These are phyloP conservation scores for Coleophoma eucalyptorum DNA, from an alignment of 2,329 filamentous ascomycete species.

Conservation along the genomic window DNA sequence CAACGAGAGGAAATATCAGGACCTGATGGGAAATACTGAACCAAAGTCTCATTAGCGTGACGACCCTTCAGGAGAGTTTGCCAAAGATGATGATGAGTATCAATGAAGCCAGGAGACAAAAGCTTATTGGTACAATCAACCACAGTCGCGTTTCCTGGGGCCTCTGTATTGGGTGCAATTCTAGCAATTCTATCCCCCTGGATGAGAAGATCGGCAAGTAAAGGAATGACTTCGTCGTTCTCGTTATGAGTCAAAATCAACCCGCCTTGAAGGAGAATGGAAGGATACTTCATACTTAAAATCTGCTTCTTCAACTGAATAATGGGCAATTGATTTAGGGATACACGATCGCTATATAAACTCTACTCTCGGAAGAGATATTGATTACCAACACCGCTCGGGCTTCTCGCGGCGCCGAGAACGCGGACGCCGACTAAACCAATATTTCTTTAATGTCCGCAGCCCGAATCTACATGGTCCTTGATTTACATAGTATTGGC, in stretches of 20 bases:
- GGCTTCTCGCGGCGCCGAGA: too few relatives aligned
- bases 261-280: constrained; percentile 32
- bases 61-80: constrained; percentile 32
- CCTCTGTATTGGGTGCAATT: constrained; percentile 23
- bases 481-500: too few relatives aligned
- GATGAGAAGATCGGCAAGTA: constrained; percentile 22
- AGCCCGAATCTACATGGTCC: too few relatives aligned
- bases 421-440: too few relatives aligned
- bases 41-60: constrained; percentile 33
- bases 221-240: constrained; percentile 25
- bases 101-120: constrained; percentile 30
- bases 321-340: too few relatives aligned
- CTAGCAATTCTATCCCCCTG: constrained; percentile 28
- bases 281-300: too few relatives aligned
- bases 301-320: too few relatives aligned
- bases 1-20: too few relatives aligned
- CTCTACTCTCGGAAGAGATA: too few relatives aligned
- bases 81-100: constrained; percentile 29
- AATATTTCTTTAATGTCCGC: too few relatives aligned
- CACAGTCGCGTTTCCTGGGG: constrained; percentile 13
- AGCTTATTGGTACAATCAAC: constrained; percentile 33
- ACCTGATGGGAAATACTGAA: constrained; percentile 38
- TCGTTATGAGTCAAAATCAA: constrained; percentile 30
- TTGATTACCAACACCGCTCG: too few relatives aligned
- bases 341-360: too few relatives aligned